Percentiles rank a stretch among this genome's conserved stretches.
Evolutionary conservation across 1,284 basidiomycete genomes (phyloP).

Genomic region (Papiliotrema flavescens): DNA sequence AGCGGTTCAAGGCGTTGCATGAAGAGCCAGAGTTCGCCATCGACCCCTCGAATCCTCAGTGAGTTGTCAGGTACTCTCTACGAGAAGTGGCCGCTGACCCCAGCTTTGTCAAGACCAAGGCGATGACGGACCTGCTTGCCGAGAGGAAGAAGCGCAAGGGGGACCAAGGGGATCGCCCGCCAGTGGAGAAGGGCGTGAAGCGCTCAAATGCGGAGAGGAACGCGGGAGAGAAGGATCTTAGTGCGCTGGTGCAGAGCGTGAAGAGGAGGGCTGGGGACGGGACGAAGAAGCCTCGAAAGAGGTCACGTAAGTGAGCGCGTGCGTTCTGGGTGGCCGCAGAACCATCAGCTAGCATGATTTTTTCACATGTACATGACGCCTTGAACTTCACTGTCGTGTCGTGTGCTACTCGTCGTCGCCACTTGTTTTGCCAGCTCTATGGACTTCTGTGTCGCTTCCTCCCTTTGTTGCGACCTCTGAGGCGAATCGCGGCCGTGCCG

Average conservation of each 20-base stretch:
- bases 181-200: neutral
- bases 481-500: too few relatives aligned
- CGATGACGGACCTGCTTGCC: slow-evolving; percentile 74
- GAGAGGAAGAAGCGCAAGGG: slow-evolving; percentile 56
- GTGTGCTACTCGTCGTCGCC: too few relatives aligned
- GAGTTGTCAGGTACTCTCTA: slow-evolving; percentile 41
- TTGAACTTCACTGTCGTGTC: too few relatives aligned
- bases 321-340: too few relatives aligned
- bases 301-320: slow-evolving; percentile 5
- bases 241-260: slow-evolving; percentile 73
- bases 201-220: slow-evolving; percentile 7
- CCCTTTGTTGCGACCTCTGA: too few relatives aligned
- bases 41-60: slow-evolving; percentile 94
- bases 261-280: slow-evolving; percentile 62
- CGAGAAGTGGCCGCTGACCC: neutral
- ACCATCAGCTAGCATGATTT: too few relatives aligned
- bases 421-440: too few relatives aligned
- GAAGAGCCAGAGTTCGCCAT: slow-evolving; percentile 92
- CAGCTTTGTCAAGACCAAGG: slow-evolving; percentile 85
- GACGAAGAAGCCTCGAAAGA: slow-evolving; percentile 24
- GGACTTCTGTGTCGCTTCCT: too few relatives aligned
- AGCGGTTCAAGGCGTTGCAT: slow-evolving; percentile 80
- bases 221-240: slow-evolving; percentile 51
- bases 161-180: slow-evolving; percentile 30
- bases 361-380: too few relatives aligned